Evolutionary conservation across 805 yeast genomes (phyloP), one percentile per base, ranked within the genome.

Genomic region (Teunomyces atbi): DNA sequence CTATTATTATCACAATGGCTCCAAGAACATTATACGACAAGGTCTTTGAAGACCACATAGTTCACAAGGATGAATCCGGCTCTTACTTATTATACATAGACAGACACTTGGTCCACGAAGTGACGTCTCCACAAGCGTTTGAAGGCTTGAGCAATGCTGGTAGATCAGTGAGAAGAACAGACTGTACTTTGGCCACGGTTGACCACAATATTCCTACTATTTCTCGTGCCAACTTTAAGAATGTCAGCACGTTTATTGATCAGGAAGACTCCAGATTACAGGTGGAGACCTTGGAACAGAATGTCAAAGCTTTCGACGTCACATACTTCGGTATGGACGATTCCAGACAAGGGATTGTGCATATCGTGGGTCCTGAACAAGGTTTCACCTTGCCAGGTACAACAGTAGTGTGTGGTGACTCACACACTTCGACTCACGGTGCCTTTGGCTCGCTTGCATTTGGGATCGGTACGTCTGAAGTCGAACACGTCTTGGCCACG

Each of bases 401-500:
- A 43, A 94, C 99, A 3, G 97, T 94, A 28, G 99, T 94, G 37
- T 94, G 99, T 73, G 99, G 99, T 68, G 99, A 94, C 68, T 90
- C 97, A 3, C 99, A 94, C 67, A 94, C 99, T 21, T 89, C 97
- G 3, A 94, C 99, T 1, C 99, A 94, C 64, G 99, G 99, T 60
- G 99, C 99, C 37, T 94, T 94, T 64, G 99, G 99, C 52, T 75
- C 98, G 7, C 78, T 94, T 47, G 99, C 99, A 10, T 94, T 94
- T 60, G 99, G 99, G 73, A 94, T 94, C 62, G 99, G 99, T 66
- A 94, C 99, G 47, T 91, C 97, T 11, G 99, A 94, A 73, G 99
- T 94, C 45, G 99, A 94, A 75, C 99, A 94, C 66, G 99, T 94
- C 49, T 75, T 94, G 62, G 99, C 99, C 43, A 94, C 99, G 3